A percentile compares a stretch with the other conserved stretches of the same genome.
Conservation (phyloP, 129 eudicot species). For the Pittosporum tobira region DNA sequence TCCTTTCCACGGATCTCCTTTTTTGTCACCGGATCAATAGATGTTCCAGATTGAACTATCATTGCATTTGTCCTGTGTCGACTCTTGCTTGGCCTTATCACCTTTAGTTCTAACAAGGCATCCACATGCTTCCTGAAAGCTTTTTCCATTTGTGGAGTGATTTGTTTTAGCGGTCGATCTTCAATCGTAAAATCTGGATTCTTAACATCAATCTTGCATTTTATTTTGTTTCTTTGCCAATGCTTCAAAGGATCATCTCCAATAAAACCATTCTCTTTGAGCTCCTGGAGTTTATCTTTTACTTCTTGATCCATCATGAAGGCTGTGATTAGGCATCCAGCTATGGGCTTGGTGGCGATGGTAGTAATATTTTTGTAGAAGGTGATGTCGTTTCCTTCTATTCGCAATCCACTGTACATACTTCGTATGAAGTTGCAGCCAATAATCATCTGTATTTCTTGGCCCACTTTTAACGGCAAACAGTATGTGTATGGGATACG, state of each 20-base stretch:
- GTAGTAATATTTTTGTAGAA: too few relatives aligned
- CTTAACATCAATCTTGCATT: background rate
- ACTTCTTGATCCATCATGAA: too few relatives aligned
- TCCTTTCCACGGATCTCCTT: background rate
- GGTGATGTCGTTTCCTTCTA: too few relatives aligned
- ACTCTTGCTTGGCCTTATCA: background rate
- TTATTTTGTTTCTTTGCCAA: background rate
- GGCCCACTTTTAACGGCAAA: too few relatives aligned
- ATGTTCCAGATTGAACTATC: background rate
- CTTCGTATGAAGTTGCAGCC: too few relatives aligned
- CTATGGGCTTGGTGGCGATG: too few relatives aligned
- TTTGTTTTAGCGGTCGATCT: background rate
- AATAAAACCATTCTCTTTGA: background rate
- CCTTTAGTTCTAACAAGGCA: background rate
- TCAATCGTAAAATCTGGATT: background rate
- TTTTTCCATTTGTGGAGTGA: background rate
- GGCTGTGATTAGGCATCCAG: too few relatives aligned
- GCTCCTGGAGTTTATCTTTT: too few relatives aligned
- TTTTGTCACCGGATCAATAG: background rate
- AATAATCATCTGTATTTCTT: too few relatives aligned
- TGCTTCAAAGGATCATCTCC: background rate
- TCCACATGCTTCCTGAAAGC: background rate
- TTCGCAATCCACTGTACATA: too few relatives aligned
- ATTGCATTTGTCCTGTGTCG: background rate
- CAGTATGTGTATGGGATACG: too few relatives aligned